Percentiles rank a stretch among this genome's conserved stretches.
phyloP scores from a whole-genome alignment of 371 early-diverging fungal species.

The Zancudomyces culisetae region DNA sequence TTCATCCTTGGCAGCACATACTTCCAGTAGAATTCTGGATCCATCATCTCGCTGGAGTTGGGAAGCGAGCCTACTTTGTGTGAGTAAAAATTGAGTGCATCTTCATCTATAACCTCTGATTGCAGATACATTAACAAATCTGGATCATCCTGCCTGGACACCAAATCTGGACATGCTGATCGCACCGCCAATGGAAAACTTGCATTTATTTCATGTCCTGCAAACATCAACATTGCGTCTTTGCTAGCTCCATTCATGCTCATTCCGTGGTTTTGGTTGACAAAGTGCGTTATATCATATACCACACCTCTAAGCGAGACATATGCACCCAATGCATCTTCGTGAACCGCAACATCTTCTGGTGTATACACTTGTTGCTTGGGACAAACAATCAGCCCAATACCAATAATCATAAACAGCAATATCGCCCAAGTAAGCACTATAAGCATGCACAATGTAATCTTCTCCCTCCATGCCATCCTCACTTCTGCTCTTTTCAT shows the following conservation, averaged over 20 bases:
- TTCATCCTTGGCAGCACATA: constrained; percentile 67
- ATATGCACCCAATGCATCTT: constrained; percentile 24
- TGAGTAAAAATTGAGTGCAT: constrained; percentile 7
- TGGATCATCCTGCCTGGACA: constrained; percentile 8
- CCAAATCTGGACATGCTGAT: constrained; percentile 20
- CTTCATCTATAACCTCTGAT: constrained; percentile 7
- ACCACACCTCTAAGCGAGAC: constrained; percentile 50
- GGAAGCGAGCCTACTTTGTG: constrained; percentile 39
- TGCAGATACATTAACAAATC: constrained; percentile 12
- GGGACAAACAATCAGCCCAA: constrained; percentile 78
- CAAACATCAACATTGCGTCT: constrained; percentile 23
- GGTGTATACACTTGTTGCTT: constrained; percentile 42
- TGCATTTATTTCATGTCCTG: constrained; percentile 24
- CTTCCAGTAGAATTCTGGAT: constrained; percentile 87
- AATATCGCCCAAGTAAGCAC: constrained; percentile 53
- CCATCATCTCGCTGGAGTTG: constrained; percentile 57
- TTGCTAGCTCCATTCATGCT: constrained; percentile 23
- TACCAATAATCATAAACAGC: constrained; percentile 69
- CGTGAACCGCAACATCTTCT: constrained; percentile 27
- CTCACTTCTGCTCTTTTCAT: constrained; percentile 70
- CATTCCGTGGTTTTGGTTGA: constrained; percentile 18
- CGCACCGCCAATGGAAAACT: constrained; percentile 47
- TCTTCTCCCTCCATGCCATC: constrained; percentile 92
- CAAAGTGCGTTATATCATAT: constrained; percentile 32
- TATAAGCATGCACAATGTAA: constrained; percentile 76